Evolutionary conservation across 1,139 yeast species (phyloP), one percentile per base, ranked within the genome.

Genomic region (Wickerhamomyces sp.): DNA sequence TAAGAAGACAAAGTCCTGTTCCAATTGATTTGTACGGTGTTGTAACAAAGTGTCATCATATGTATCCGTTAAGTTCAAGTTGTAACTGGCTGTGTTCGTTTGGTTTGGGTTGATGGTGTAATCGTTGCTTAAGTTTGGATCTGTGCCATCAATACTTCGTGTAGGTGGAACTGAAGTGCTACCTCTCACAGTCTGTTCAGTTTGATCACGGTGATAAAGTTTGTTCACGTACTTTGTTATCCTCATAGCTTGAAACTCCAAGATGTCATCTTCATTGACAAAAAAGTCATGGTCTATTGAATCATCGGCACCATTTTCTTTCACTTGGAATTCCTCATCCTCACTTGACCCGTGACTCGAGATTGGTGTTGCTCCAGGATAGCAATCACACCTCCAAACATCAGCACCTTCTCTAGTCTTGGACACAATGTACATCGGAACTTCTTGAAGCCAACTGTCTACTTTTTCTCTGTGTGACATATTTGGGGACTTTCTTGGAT

Each of bases 401-500:
- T 28, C 23, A 21, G 4, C 23, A 24, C 7, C 27, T 13, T 9
- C 27, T 18, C 16, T 24, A 8, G 20, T 26, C 26, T 52, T 49
- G 16, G 49, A 46, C 2, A 49, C 23, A 1, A 54, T 54, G 22
- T 51, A 58, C 20, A 68, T 55, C 1, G 88, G 88, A 4, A 80
- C 66, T 16, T 64, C 61, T 6, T 61, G 57, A 23, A 82, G 67
- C 93, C 91, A 82, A 7, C 55, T 59, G 28, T 63, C 62, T 1
- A 82, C 82, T 49, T 81, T 81, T 46, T 81, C 89, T 30, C 57
- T 61, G 36, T 66, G 70, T 1, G 73, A 65, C 86, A 81, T 80
- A 51, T 72, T 76, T 10, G 67, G 59, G 1, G 75, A 74, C 22
- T 58, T 58, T 45, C 84, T 62, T 6, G 89, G 87, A 41, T 78